A percentile compares a stretch with the other conserved stretches of the same genome.
Conservation (phyloP, 768 basidiomycete genomes). For the Arthromyces matolae region DNA sequence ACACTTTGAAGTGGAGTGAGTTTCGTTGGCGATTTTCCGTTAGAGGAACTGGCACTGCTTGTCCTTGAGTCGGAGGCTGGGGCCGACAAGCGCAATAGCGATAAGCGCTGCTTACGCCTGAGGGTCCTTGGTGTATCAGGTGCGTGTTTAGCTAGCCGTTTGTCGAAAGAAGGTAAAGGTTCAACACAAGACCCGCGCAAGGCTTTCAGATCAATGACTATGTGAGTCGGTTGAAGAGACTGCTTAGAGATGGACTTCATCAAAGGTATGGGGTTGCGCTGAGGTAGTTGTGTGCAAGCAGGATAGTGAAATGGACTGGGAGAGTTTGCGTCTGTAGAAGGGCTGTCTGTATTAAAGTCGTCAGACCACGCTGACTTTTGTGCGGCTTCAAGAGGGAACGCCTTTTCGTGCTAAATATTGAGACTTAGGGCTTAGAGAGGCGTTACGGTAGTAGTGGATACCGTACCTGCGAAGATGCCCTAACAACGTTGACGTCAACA, state of each 20-base stretch:
- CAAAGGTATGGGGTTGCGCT: conserved; percentile 10
- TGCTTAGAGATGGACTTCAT: conserved; percentile 18
- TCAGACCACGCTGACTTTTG: conserved; percentile 5
- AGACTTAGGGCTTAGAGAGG: background rate
- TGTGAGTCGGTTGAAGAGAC: conserved; percentile 16
- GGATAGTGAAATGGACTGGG: conserved; percentile 6
- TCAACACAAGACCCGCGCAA: conserved; percentile 8
- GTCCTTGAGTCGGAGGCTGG: conserved; percentile 25
- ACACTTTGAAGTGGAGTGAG: no score
- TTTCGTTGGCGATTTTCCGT: no score
- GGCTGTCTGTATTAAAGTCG: conserved; percentile 4
- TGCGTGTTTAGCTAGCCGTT: background rate
- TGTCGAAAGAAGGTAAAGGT: background rate
- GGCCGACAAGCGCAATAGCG: conserved; percentile 25
- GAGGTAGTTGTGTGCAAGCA: conserved; percentile 11
- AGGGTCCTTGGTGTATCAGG: conserved; percentile 25
- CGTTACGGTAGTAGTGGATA: background rate
- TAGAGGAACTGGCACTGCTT: no score
- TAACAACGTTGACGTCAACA: conserved; percentile 11
- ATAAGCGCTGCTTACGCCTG: conserved; percentile 36
- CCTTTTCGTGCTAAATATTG: background rate
- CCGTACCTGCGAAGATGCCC: conserved; percentile 14
- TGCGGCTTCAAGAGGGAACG: background rate
- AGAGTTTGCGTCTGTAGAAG: background rate
- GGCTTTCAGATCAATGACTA: conserved; percentile 16